Evolutionary conservation across 768 basidiomycete species (phyloP).

Genomic region (Hemileccinum impolitum): DNA sequence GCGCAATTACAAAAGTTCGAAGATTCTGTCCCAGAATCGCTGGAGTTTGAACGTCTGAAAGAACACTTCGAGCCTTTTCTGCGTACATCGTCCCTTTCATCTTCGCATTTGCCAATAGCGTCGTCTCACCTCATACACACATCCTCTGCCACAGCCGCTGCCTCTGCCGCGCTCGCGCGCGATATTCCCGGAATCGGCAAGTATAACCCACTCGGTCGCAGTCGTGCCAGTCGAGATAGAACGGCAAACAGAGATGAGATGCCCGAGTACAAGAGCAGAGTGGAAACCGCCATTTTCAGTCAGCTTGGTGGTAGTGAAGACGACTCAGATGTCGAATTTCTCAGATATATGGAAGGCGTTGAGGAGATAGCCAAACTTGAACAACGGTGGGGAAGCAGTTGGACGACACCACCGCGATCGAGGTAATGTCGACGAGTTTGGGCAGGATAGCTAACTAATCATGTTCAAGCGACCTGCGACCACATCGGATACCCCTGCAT

Average conservation of each 20-base stretch:
- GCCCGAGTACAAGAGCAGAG: constrained; percentile 68
- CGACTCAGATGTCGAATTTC: constrained; percentile 66
- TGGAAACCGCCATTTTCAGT: constrained; percentile 59
- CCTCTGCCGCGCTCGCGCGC: constrained; percentile 82
- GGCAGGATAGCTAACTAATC: neutral
- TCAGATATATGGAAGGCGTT: constrained; percentile 59
- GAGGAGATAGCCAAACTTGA: constrained; percentile 68
- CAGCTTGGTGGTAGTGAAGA: constrained; percentile 56
- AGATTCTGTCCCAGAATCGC: constrained; percentile 76
- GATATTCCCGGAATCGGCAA: constrained; percentile 83
- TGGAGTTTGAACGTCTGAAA: constrained; percentile 93
- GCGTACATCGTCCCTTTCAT: constrained; percentile 73
- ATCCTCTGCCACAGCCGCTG: constrained; percentile 84
- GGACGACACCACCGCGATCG: constrained; percentile 63
- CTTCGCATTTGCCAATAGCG: constrained; percentile 50
- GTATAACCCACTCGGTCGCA: constrained; percentile 60
- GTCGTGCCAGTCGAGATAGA: constrained; percentile 53
- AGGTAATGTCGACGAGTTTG: constrained; percentile 38
- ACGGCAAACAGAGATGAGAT: constrained; percentile 73
- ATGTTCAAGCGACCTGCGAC: constrained; percentile 67
- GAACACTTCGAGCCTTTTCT: constrained; percentile 97
- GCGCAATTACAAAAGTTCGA: constrained; percentile 90
- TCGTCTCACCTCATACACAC: constrained; percentile 71
- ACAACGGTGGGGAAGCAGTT: constrained; percentile 79
- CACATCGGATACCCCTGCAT: constrained; percentile 86